Conservation (phyloP, 2,329 filamentous ascomycete species). For the Fusarium sp. region DNA sequence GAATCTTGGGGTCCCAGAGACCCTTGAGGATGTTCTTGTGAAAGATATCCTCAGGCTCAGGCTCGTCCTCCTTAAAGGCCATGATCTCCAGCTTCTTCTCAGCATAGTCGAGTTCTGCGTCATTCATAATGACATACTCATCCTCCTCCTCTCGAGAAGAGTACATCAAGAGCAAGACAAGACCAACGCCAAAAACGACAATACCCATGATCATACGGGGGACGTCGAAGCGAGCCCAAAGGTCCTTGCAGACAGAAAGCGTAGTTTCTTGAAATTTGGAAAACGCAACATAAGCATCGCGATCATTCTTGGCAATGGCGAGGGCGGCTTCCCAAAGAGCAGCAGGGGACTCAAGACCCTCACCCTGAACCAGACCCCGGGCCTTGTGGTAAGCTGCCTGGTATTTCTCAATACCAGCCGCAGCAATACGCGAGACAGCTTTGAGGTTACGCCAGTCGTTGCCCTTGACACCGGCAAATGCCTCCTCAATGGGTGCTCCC, state of each 20-base stretch:
- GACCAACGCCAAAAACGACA: conserved; percentile 73
- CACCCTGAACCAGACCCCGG: conserved; percentile 73
- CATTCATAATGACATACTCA: conserved; percentile 65
- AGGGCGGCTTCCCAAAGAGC: conserved; percentile 64
- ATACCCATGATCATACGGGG: conserved; percentile 87
- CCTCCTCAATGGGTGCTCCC: conserved; percentile 92
- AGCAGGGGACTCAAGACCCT: conserved; percentile 56
- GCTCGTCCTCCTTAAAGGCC: conserved; percentile 53
- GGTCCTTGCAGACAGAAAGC: conserved; percentile 79
- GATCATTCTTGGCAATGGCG: conserved; percentile 55
- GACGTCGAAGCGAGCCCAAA: conserved; percentile 95
- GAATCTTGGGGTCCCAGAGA: conserved; percentile 52
- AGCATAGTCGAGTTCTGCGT: conserved; percentile 69
- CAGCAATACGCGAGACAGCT: conserved; percentile 79
- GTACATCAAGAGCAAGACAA: conserved; percentile 79
- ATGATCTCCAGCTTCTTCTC: conserved; percentile 69
- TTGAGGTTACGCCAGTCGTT: conserved; percentile 83
- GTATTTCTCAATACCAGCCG: conserved; percentile 90
- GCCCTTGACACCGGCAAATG: conserved; percentile 79
- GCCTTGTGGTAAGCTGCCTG: conserved; percentile 84
- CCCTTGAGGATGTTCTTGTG: conserved; percentile 54
- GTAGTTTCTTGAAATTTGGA: conserved; percentile 82
- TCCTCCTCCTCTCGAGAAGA: conserved; percentile 70
- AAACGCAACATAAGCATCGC: conserved; percentile 69
- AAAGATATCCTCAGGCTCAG: conserved; percentile 56